Base-by-base conservation (phyloP, 2,329 filamentous ascomycete species). In the Penicillium psychrosexuale region DNA sequence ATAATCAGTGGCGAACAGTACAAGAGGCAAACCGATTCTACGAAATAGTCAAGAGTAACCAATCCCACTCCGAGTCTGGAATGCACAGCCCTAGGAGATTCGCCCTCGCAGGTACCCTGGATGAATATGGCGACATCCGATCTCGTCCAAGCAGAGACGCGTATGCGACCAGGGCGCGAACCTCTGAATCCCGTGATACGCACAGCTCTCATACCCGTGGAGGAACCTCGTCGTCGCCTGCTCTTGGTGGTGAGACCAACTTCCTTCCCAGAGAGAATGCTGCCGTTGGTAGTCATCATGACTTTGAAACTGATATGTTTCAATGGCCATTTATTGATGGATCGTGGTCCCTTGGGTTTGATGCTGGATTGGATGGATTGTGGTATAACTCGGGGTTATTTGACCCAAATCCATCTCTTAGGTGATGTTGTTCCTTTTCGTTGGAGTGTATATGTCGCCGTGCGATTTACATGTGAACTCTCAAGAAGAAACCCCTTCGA, bases 311-410 rank as follows among this genome's bases (percentile, higher is more conserved):
- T 3, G 70, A 72, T 46, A 71, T 73, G 66, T 63, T 72, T 45
- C 69, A 73, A 52, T 73, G 70, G 70, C 70, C 70, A 0, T 73
- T 73, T 34, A 67, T 73, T 28, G 69, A 72, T 46, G 70, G 65
- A 19, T 68, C 68, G 4, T 73, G 70, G 70, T 69, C 70, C 8
- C 58, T 62, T 17, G 70, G 70, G 3, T 71, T 73, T 53, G 69
- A 71, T 47, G 61, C 64, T 8, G 68, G 67, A 2, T 61, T 68
- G 37, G 66, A 72, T 44, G 60, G 64, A n/a, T 55, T 64, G n/a
- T 72, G 68, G 67, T 67, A 56, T 39, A 56, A 65, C 37, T 65
- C 55, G 9, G 60, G 60, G 5, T 36, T 61, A 8, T 60, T 61
- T 46, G 60, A 61, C 36, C 47, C 50, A 5, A 58, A 58, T 39